Evolutionary conservation across 2,329 filamentous ascomycete genomes (phyloP).

Genomic region (Aphanocladium album): DNA sequence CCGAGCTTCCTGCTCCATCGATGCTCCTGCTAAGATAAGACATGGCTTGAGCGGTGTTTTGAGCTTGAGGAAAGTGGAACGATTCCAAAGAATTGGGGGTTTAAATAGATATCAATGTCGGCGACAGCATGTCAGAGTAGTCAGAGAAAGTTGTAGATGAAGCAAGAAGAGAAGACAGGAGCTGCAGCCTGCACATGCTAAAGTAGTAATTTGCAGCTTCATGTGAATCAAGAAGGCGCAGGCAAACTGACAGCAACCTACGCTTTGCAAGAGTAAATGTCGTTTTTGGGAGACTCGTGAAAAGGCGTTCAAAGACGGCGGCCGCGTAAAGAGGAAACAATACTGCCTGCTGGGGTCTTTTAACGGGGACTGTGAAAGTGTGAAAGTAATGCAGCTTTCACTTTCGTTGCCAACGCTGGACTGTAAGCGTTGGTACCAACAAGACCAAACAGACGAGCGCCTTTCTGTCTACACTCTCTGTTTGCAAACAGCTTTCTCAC

Average conservation of each 20-base stretch:
- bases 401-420: neutral
- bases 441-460: neutral
- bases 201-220: neutral
- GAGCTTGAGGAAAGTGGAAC: neutral
- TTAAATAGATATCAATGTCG: neutral
- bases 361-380: slow-evolving; percentile 5
- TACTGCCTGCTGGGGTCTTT: neutral
- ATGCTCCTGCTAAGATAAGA: neutral
- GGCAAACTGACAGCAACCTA: neutral
- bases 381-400: neutral
- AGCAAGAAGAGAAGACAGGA: neutral
- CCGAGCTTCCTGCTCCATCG: neutral
- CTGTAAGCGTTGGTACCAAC: neutral
- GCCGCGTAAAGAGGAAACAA: neutral
- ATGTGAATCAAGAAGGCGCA: neutral
- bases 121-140: neutral
- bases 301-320: neutral
- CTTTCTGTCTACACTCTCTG: neutral
- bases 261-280: neutral
- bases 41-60: neutral
- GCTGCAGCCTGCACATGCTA: neutral
- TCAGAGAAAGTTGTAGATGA: neutral
- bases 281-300: neutral
- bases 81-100: neutral
- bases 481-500: neutral